These are phyloP conservation scores for Sporothrix mexicana DNA, from an alignment of 2,329 filamentous ascomycete genomes.

Conservation along the genomic window DNA sequence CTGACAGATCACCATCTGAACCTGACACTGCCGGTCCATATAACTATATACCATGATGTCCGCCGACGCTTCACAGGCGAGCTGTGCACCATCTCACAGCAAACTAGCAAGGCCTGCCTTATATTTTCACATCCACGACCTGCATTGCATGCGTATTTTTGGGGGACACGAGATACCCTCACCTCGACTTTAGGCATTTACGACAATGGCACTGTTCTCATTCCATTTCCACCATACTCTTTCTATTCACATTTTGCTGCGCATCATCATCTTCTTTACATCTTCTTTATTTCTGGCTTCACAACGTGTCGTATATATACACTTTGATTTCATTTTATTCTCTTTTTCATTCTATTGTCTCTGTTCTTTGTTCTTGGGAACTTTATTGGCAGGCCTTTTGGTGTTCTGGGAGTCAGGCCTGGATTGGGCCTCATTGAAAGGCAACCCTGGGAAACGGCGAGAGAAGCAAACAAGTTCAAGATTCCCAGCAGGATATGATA, in stretches of 20 bases:
- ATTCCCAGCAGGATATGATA: background rate
- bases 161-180: background rate
- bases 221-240: background rate
- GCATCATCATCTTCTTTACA: background rate
- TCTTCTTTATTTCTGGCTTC: conserved; percentile 8
- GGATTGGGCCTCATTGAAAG: background rate
- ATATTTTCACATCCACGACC: background rate
- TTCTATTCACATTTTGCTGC: background rate
- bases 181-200: background rate
- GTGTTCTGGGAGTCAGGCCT: conserved; percentile 24
- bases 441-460: background rate
- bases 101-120: too few species aligned
- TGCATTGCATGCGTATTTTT: background rate
- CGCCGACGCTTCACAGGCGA: too few species aligned
- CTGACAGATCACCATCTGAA: too few species aligned
- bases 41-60: too few species aligned
- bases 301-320: conserved; percentile 24
- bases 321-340: background rate
- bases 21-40: too few species aligned
- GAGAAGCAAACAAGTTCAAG: background rate
- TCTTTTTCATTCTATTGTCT: background rate
- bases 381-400: conserved; percentile 15
- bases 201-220: background rate
- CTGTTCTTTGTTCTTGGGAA: conserved; percentile 8
- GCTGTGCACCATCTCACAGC: too few species aligned